Evolutionary conservation across 2,329 filamentous ascomycete species (phyloP), one percentile per base, ranked within the genome.

Genomic region (Neopestalotiopsis rosae): DNA sequence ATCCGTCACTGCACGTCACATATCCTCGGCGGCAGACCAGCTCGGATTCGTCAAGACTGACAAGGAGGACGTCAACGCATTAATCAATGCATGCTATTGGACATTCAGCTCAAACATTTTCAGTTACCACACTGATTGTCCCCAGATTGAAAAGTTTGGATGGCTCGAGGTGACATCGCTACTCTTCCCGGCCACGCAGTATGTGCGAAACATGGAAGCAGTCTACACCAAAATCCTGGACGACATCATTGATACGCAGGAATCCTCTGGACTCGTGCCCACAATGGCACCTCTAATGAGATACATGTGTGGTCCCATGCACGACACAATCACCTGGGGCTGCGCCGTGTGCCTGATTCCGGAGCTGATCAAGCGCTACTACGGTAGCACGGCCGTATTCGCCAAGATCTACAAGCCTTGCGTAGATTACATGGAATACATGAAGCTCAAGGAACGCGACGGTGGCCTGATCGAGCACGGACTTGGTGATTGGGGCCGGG

Each of bases 101-200:
- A 80, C 81, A 1, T 84, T 84, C 62, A 77, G 76, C 52, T 79
- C 76, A 61, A 83, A 83, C 70, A 74, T 83, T 17, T 83, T 82
- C 70, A 83, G 81, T 67, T 85, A 85, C 72, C 83, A 85, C 69
- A 85, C 83, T 2, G 83, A 85, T 71, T 84, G 82, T 67, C 81
- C 81, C 5, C 81, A 83, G 70, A 82, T 84, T 42, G 81, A 85
- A 71, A 85, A 85, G 69, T 85, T 85, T 57, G 83, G 81, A 0
- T 85, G 83, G 83, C 78, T 84, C 0, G 83, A 85, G 72, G 83
- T 85, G 5, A 83, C 83, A 1, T 80, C 82, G 66, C 75, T 85
- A 12, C 81, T 85, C 5, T 80, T 81, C 14, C 81, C 82, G 0
- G 79, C 81, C 0, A 84, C 82, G 0, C 83, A 85, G 67, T 84